Evolutionary conservation across 2,329 filamentous ascomycete genomes (phyloP), one percentile per base, ranked within the genome.

Genomic region (Claviceps monticola): DNA sequence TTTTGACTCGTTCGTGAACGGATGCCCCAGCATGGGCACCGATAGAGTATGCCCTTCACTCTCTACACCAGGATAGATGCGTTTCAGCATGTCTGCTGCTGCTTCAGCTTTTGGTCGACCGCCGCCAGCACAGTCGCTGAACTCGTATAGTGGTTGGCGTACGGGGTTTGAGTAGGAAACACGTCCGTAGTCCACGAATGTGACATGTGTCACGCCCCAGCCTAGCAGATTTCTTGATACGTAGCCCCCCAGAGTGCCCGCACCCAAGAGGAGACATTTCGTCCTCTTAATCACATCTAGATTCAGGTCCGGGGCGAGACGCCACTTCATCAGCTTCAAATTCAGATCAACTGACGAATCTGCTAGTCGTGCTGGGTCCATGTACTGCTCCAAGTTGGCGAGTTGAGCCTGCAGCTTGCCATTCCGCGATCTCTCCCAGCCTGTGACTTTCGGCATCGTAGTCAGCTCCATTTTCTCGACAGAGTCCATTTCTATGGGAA

Each of bases 111-210:
- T 98, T 59, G 82, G 80, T 14, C 81, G 84, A 0, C 91, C 91
- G 5, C 93, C 93, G 43, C 85, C 78, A 4, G 90, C 71, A 63
- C 93, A 97, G 66, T 98, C 93, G 39, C 86, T 77, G 61, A 95
- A 96, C 54, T 83, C 81, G 66, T 95, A 98, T 1, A 98, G 75
- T 1, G 93, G 91, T 64, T 98, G 93, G 37, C 93, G 82, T 9
- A 97, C 93, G 0, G 93, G 93, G 61, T 98, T 98, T 1, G 91
- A 97, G 65, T 89, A 98, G 6, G 90, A 96, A 37, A 98, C 91
- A 4, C 78, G 80, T 11, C 87, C 93, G 61, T 95, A 95, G 69
- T 98, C 93, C 56, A 98, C 81, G 64, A 98, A 95, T 0, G 90
- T 96, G 58, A 98, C 91, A 64, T 94, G 93, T 23, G 86, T 80